These are phyloP conservation scores for Aspergillus japonicus DNA, from an alignment of 2,329 filamentous ascomycete genomes.

Conservation along the genomic window DNA sequence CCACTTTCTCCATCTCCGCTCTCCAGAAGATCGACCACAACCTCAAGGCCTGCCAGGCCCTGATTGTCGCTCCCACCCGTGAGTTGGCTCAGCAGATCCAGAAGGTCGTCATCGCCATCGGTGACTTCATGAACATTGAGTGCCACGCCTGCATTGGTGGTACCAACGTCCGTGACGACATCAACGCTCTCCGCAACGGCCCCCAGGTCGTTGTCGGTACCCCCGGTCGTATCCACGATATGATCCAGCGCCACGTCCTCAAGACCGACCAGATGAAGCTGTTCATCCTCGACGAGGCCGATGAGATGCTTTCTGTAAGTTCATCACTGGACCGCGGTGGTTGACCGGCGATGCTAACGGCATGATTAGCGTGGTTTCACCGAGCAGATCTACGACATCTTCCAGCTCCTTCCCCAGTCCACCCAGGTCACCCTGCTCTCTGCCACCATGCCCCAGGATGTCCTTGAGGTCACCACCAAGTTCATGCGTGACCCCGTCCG, in stretches of 20 bases:
- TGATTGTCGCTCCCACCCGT: constrained; percentile 96
- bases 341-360: constrained; percentile 10
- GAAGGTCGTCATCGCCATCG: constrained; percentile 97
- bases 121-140: constrained; percentile 99
- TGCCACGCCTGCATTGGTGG: constrained; percentile 99
- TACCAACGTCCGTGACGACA: constrained; percentile 96
- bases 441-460: constrained; percentile 98
- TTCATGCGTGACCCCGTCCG: constrained; percentile 99
- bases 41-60: constrained; percentile 94
- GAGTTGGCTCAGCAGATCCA: constrained; percentile 99
- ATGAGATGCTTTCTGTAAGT: constrained; percentile 77
- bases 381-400: constrained; percentile 99
- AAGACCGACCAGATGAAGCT: constrained; percentile 99
- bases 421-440: constrained; percentile 98
- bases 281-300: constrained; percentile 98
- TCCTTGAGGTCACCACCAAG: constrained; percentile 98
- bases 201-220: constrained; percentile 98
- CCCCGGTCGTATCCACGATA: constrained; percentile 96
- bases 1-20: constrained; percentile 98
- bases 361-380: constrained; percentile 81
- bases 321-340: not conserved
- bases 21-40: constrained; percentile 97
- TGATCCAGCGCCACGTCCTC: constrained; percentile 97
- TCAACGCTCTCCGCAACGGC: constrained; percentile 94
- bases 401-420: constrained; percentile 95